Evolutionary conservation across 2,329 filamentous ascomycete species (phyloP), one percentile per base, ranked within the genome.

Genomic region (Monilinia fructicola): DNA sequence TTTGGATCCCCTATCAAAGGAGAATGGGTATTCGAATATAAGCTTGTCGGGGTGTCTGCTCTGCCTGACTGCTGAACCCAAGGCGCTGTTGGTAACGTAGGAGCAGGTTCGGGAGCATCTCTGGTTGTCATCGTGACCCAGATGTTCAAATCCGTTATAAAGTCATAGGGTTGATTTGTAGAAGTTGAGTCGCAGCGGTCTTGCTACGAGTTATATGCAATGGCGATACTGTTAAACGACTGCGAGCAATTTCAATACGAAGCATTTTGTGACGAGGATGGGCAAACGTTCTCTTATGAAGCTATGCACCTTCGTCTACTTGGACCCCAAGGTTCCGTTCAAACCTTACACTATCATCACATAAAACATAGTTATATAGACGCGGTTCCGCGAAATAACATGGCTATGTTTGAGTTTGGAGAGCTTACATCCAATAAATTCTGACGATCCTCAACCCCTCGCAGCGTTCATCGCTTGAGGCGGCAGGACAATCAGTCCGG

Each of bases 381-480:
- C 58, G 58, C 44, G 14, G 58, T 38, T 21, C 42, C 56, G 44
- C 58, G 58, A 60, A 26, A 60, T 7, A 5, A 26, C 44, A 50
- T 21, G 44, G 44, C 38, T 4, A 12, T 26, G 56, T 60, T 60
- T 60, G 56, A 50, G 21, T 10, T 38, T 16, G 56, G 4, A 48
- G 56, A 12, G 28, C 35, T 44, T 60, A 60, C 21, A 50, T 0
- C 56, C 56, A 60, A 60, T 60, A 50, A 3, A 38, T 60, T 50
- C 3, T 50, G 42, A 48, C 4, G 7, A 48, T 46, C 42, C 23
- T 35, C 35, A 11, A 23, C 42, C 42, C 40, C 42, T 58, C 18
- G 11, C 44, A 23, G 21, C 42, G 28, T 60, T 60, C 56, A 60
- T 60, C 44, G 56, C 55, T 58, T 46, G 42, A 28, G 12, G 56